Evolutionary conservation across 176 grass and related monocot species (phyloP).

Genomic region (Zoysia japonica): DNA sequence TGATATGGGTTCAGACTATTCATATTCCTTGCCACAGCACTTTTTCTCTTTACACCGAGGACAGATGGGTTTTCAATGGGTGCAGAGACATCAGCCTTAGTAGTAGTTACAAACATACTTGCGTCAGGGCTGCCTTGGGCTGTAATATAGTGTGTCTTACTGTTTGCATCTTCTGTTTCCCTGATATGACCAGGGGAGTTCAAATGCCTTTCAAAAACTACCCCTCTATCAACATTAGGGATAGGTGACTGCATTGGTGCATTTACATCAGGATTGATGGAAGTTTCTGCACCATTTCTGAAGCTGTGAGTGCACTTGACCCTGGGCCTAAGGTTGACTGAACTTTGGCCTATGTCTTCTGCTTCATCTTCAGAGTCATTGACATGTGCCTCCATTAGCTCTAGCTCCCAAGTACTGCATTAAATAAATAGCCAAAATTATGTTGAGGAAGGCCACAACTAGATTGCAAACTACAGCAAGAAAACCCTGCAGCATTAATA

Average conservation of each 20-base stretch:
- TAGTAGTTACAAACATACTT: constrained; percentile 14
- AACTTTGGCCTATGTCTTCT: constrained; percentile 31
- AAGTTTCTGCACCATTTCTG: constrained; percentile 5
- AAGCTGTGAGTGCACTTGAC: constrained; percentile 16
- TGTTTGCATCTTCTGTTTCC: neutral
- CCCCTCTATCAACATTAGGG: neutral
- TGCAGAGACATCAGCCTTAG: constrained; percentile 5
- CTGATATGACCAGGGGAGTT: constrained; percentile 19
- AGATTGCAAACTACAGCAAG: constrained; percentile 17
- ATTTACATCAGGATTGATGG: constrained; percentile 6
- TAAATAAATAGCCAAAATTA: constrained; percentile 40
- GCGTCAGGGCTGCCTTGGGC: constrained; percentile 14
- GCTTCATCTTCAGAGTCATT: constrained; percentile 78
- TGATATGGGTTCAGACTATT: constrained; percentile 4
- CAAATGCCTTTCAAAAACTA: constrained; percentile 17
- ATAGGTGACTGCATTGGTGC: constrained; percentile 14
- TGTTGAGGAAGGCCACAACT: neutral
- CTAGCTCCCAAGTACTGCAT: constrained; percentile 81
- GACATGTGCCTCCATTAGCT: constrained; percentile 73
- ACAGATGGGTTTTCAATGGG: constrained; percentile 15
- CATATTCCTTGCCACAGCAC: constrained; percentile 19
- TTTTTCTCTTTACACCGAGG: constrained; percentile 3
- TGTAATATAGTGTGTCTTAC: neutral
- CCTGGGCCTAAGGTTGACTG: constrained; percentile 35
- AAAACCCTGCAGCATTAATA: constrained; percentile 5